Evolutionary conservation across 2,329 filamentous ascomycete genomes (phyloP).

Genomic region (Pyrenochaeta sp.): DNA sequence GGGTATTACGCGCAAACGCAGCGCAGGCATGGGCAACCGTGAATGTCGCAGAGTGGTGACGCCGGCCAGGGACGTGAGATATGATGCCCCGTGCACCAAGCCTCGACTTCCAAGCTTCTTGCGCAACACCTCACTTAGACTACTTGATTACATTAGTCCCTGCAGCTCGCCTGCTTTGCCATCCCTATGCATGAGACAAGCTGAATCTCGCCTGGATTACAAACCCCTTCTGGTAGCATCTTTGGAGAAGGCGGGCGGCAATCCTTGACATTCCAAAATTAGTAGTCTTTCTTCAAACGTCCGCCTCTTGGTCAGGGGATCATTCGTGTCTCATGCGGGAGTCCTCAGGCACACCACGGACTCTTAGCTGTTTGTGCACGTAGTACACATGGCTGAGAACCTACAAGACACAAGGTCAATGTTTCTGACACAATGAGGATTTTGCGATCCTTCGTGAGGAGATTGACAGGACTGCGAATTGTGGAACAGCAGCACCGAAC

Average conservation of each 20-base stretch:
- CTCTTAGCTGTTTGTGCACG: neutral
- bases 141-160: constrained; percentile 2
- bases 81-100: constrained; percentile 1
- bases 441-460: no score
- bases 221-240: constrained; percentile 12
- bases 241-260: neutral
- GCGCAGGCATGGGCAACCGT: constrained; percentile 8
- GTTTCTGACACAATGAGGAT: no score
- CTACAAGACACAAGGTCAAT: no score
- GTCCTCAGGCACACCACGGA: neutral
- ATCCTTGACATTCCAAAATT: constrained; percentile 21
- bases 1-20: constrained; percentile 15
- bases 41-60: constrained; percentile 13
- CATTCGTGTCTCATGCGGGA: constrained; percentile 16
- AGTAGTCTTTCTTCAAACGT: constrained; percentile 33
- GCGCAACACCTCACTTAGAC: constrained; percentile 2
- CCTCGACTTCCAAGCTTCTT: neutral
- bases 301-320: constrained; percentile 19
- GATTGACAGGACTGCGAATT: neutral
- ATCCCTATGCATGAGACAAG: neutral
- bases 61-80: constrained; percentile 16
- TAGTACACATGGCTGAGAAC: neutral
- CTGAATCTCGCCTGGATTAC: constrained; percentile 9
- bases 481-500: no score
- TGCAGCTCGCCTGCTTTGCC: constrained; percentile 1